Evolutionary conservation across 257 asterid species (phyloP), one percentile per base, ranked within the genome.

Genomic region (Primulina huaijiensis): DNA sequence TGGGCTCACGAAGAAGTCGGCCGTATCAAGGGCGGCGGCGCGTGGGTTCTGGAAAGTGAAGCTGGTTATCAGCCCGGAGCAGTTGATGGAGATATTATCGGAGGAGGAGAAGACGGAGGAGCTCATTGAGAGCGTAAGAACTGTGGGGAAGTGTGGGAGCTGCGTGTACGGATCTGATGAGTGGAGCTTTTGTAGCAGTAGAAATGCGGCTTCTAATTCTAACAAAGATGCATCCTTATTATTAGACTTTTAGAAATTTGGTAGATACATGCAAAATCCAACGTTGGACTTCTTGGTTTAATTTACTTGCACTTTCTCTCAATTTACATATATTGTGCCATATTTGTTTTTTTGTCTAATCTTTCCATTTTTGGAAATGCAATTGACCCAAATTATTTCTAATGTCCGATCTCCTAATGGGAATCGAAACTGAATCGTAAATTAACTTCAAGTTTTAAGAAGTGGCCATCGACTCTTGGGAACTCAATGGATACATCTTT

Each of bases 41-140:
- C 19, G 67, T 27, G 86, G 87, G 25, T 76, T 89, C 17, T 92
- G 98, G 98, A 88, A 89, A 82, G 97, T 89, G 79, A 91, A 91
- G 80, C 64, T 91, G 76, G 97, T 89, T 29, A 91, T 89, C 3
- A 78, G 85, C 66, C 85, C 92, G 4, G 83, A 83, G 82, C 89
- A 86, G 67, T 57, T 89, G 83, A 14, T 84, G 87, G 86, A 89
- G 87, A 91, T 91, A 64, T 33, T 91, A 78, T 82, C 90, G 58
- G 90, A 91, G 72, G 97, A 85, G 25, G 84, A 80, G 68, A 77
- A 67, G 67, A 88, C 96, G n/a, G 85, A 86, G 85, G 96, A 88
- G 82, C 79, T 92, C 80, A 83, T 92, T 6, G 97, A 89, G 83
- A 92, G 86, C 62, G 94, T 92, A 2, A 72, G 90, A 60, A 87